A percentile compares a stretch with the other conserved stretches of the same genome.
These are phyloP conservation scores for Artemisia annua DNA, from an alignment of 129 eudicot species.

Conservation along the genomic window DNA sequence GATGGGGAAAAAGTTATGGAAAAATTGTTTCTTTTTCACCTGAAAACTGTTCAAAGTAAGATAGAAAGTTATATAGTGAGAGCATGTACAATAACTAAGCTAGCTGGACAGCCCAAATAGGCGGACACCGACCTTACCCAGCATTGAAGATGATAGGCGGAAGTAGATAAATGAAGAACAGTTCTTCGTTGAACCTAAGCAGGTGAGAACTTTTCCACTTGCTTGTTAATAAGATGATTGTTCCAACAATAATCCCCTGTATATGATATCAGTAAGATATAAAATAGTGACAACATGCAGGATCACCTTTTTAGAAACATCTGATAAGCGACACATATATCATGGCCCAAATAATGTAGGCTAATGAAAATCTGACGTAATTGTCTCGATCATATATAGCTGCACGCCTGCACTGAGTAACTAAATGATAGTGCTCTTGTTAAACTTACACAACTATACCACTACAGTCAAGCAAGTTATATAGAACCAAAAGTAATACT, in stretches of 20 bases:
- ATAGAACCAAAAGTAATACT: no score
- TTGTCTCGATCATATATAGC: no score
- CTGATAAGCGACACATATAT: no score
- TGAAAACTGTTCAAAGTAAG: constrained; percentile 62
- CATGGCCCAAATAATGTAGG: no score
- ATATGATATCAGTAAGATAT: not conserved
- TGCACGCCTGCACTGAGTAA: no score
- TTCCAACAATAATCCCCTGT: constrained; percentile 68
- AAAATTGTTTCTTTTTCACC: constrained; percentile 93
- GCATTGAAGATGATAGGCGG: constrained; percentile 96
- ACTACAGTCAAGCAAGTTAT: no score
- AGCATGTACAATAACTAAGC: not conserved
- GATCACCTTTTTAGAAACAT: no score
- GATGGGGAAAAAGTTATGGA: constrained; percentile 84
- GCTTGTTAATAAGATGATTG: constrained; percentile 59
- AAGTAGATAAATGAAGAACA: constrained; percentile 88
- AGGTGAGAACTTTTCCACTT: constrained; percentile 74
- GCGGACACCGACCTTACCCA: constrained; percentile 53
- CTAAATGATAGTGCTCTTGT: no score
- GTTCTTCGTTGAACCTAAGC: constrained; percentile 68
- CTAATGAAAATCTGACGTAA: no score
- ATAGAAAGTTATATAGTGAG: not conserved
- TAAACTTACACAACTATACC: no score
- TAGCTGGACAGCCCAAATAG: not conserved
- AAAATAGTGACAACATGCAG: not conserved